Percentiles rank a stretch among this genome's conserved stretches.
phyloP scores from a whole-genome alignment of 73 alveolate genomes.

The Paramecium bursaria region DNA sequence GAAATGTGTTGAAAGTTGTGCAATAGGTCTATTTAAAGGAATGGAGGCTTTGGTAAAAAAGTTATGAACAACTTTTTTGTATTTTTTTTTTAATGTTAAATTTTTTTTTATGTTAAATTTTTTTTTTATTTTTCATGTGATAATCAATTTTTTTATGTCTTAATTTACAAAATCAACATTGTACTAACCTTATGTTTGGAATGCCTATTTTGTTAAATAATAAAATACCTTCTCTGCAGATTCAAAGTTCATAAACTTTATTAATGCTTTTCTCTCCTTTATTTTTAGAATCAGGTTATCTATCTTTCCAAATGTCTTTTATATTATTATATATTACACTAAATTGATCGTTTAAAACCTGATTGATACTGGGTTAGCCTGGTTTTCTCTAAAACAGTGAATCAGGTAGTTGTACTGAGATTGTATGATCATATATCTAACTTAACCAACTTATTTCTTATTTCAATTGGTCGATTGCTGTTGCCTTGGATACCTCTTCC shows the following conservation, averaged over 20 bases:
- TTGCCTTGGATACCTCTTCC: conserved; percentile 12
- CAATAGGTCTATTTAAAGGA: too few relatives aligned
- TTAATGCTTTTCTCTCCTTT: conserved; percentile 30
- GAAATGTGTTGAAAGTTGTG: too few relatives aligned
- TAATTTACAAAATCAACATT: too few relatives aligned
- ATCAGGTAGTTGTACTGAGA: conserved; percentile 12
- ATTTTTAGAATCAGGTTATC: conserved; percentile 13
- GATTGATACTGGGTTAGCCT: too few relatives aligned
- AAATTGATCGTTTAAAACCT: conserved; percentile 6
- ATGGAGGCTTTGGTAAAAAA: too few relatives aligned
- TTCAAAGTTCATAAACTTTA: conserved; percentile 24
- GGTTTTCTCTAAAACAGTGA: conserved; percentile 23
- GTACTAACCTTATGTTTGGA: too few relatives aligned
- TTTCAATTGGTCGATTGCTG: conserved; percentile 3
- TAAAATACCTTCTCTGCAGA: conserved; percentile 55
- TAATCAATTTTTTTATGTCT: too few relatives aligned
- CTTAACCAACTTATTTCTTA: conserved; percentile 40
- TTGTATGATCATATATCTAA: conserved; percentile 32
- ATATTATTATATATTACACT: neutral
- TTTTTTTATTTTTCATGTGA: too few relatives aligned
- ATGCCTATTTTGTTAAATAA: too few relatives aligned
- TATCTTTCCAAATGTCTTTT: conserved; percentile 7
- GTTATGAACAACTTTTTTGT: too few relatives aligned
- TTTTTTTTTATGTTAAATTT: too few relatives aligned
- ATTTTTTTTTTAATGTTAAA: too few relatives aligned